phyloP scores from a whole-genome alignment of 23 red algal species.

The Agarophyton chilense region DNA sequence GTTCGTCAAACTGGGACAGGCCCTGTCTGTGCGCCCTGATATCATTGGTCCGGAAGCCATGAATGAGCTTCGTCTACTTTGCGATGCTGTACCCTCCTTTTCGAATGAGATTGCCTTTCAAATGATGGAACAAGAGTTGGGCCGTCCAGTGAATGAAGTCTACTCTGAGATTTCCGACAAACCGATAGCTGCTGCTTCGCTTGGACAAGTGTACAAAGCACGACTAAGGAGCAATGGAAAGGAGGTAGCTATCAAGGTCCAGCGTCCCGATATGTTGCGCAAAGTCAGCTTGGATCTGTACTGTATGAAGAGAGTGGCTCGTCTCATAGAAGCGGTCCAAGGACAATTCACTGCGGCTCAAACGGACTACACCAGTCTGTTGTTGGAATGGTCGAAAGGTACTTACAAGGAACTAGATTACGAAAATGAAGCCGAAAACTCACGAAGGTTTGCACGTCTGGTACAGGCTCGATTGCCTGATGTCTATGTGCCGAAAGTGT shows the following conservation, averaged over 20 bases:
- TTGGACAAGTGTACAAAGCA: conserved; percentile 94
- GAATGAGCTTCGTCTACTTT: conserved; percentile 91
- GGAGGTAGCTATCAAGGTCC: conserved; percentile 93
- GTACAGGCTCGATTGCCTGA: conserved; percentile 49
- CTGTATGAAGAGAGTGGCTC: conserved; percentile 79
- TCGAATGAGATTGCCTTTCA: conserved; percentile 62
- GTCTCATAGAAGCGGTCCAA: conserved; percentile 62
- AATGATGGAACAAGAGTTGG: conserved; percentile 96
- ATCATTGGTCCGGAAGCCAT: conserved; percentile 89
- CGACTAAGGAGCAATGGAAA: conserved; percentile 64
- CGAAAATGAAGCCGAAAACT: conserved; percentile 89
- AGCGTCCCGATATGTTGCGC: conserved; percentile 91
- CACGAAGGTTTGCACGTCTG: conserved; percentile 69
- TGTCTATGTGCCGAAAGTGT: conserved; percentile 80
- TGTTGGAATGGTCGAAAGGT: conserved; percentile 88
- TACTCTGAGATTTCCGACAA: conserved; percentile 76
- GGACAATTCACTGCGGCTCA: conserved; percentile 58
- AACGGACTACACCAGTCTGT: conserved; percentile 77
- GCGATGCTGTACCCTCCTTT: conserved; percentile 92
- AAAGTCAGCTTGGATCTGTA: conserved; percentile 94
- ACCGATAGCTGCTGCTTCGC: conserved; percentile 89
- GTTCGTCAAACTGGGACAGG: conserved; percentile 96
- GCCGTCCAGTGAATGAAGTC: conserved; percentile 54
- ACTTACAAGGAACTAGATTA: conserved; percentile 97
- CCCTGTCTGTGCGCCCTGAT: conserved; percentile 90